Conservation (phyloP, 495 filamentous ascomycete species). For the Oidiodendron maius region DNA sequence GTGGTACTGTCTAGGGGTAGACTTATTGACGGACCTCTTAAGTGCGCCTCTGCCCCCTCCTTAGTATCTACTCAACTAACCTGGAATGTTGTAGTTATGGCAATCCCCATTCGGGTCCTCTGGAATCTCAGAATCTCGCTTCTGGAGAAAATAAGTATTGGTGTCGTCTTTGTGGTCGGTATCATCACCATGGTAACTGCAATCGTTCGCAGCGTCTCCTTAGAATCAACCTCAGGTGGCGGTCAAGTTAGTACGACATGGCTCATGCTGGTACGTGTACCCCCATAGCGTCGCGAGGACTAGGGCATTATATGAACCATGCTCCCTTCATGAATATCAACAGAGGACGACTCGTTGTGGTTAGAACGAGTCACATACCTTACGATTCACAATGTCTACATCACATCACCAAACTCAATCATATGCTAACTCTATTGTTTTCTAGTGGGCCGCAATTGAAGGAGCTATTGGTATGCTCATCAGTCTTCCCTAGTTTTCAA, state of each 20-base stretch:
- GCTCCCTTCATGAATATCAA: too few species aligned
- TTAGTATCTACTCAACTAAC: conserved; percentile 4
- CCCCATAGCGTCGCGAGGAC: too few species aligned
- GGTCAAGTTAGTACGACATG: conserved; percentile 19
- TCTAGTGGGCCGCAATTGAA: conserved; percentile 17
- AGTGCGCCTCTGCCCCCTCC: conserved; percentile 21
- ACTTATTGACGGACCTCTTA: conserved; percentile 39
- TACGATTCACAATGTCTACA: too few species aligned
- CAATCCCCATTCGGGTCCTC: conserved; percentile 18
- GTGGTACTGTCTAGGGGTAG: conserved; percentile 35
- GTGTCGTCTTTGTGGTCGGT: conserved; percentile 19
- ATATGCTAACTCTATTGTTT: too few species aligned
- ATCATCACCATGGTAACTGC: conserved; percentile 21
- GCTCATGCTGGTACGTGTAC: too few species aligned
- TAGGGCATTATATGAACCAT: too few species aligned
- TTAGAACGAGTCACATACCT: too few species aligned
- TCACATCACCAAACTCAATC: too few species aligned
- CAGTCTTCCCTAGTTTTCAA: neutral
- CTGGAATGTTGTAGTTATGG: conserved; percentile 20
- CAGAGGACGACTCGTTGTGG: too few species aligned
- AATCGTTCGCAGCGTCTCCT: conserved; percentile 19
- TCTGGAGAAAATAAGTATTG: conserved; percentile 19
- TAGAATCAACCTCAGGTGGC: conserved; percentile 7
- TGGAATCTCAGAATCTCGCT: conserved; percentile 13
- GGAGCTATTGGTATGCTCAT: conserved; percentile 10